Evolutionary conservation across 129 eudicot species (phyloP), one percentile per base, ranked within the genome.

Genomic region (Erigeron canadensis): DNA sequence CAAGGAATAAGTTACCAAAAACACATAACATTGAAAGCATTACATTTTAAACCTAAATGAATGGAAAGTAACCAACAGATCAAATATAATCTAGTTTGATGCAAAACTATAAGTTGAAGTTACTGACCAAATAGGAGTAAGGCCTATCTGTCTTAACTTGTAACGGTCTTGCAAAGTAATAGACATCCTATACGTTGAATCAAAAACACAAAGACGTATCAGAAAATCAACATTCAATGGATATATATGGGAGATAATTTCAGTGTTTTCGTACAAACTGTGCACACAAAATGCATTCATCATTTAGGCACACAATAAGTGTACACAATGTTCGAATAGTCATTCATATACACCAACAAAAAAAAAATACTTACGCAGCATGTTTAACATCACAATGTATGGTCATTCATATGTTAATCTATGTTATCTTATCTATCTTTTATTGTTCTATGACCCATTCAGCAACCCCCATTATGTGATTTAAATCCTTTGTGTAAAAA

Each of bases 371-470:
- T n/a, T 34, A 37, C 51, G 68, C 54, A 67, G 67, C 65, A 67
- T 57, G 43, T 40, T 66, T 54, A 45, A 47, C 68, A 58, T 76
- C 69, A 76, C 58, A 17, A 57, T 75, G 80, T 43, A 53, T 67
- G 48, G 74, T 75, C 74, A 58, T 37, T 67, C 69, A 34, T 56
- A 56, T 57, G 53, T 34, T 40, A 67, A 39, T 2, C 51, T 69
- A 22, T 40, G 39, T 70, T 19, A 54, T 43, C 53, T 70, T 70
- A 54, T 40, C 74, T 55, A 51, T 15, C 1, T 11, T 8, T 7
- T 21, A 6, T 55, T 37, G 40, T 28, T 28, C 34, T 28, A 28
- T 28, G 62, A 62, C 34, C 19, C 62, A 73, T 73, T 11, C 50
- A 48, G 11, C 40, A 10, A 55, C 53, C 65, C 75, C 66, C 75